Conservation (phyloP, 2,329 filamentous ascomycete genomes). For the Ascomycota sp. region DNA sequence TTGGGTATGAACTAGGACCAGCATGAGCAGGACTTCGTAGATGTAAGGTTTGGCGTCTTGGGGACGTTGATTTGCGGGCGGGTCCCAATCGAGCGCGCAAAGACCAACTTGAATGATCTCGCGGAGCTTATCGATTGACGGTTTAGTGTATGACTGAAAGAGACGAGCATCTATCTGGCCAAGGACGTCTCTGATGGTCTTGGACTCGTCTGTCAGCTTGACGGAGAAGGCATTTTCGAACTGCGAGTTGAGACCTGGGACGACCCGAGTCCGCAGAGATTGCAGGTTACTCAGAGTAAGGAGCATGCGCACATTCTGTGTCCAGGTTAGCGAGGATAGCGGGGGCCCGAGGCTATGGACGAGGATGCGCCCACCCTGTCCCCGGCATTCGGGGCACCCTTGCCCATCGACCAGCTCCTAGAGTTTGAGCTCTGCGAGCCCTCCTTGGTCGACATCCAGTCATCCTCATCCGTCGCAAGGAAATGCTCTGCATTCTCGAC, state of each 20-base stretch:
- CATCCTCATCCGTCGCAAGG: conserved; percentile 40
- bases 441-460: conserved; percentile 32
- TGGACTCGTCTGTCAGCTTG: conserved; percentile 81
- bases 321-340: conserved; percentile 7
- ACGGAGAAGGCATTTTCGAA: conserved; percentile 91
- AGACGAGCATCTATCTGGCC: conserved; percentile 76
- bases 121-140: conserved; percentile 47
- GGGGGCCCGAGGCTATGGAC: background rate
- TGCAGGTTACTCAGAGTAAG: conserved; percentile 86
- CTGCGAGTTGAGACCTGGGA: conserved; percentile 73
- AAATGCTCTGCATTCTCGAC: conserved; percentile 85
- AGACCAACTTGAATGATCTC: conserved; percentile 57
- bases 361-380: conserved; percentile 27
- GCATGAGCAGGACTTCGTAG: conserved; percentile 63
- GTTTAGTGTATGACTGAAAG: conserved; percentile 80
- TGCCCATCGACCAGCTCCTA: conserved; percentile 17
- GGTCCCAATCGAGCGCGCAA: conserved; percentile 49
- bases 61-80: conserved; percentile 35
- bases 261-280: conserved; percentile 57
- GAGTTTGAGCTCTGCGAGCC: conserved; percentile 15
- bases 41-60: conserved; percentile 70
- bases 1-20: conserved; percentile 84
- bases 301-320: conserved; percentile 74
- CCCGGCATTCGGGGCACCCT: conserved; percentile 30
- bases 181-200: conserved; percentile 78